phyloP scores from a whole-genome alignment of 495 filamentous ascomycete species.

The Pyronema omphalodes region DNA sequence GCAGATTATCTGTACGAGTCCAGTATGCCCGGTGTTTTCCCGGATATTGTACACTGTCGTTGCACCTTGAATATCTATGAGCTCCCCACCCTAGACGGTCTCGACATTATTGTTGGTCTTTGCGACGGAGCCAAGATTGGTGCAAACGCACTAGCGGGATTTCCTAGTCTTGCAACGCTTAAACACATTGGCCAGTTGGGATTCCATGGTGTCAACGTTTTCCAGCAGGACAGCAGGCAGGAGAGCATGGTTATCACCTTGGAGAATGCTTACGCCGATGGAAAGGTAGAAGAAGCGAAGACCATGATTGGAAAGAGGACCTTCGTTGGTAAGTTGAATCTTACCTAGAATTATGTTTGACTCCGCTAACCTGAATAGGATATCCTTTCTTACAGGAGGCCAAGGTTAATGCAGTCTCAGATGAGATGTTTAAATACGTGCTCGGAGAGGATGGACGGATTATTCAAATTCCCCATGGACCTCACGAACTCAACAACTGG shows the following conservation, averaged over 20 bases:
- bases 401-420: conserved; percentile 69
- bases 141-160: conserved; percentile 65
- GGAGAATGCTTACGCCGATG: conserved; percentile 45
- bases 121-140: conserved; percentile 78
- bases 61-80: conserved; percentile 95
- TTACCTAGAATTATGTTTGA: background rate
- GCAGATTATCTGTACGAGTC: conserved; percentile 66
- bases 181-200: conserved; percentile 60
- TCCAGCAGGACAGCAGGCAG: conserved; percentile 89
- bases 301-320: conserved; percentile 65
- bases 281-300: conserved; percentile 53
- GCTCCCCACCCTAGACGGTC: conserved; percentile 73
- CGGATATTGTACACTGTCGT: conserved; percentile 66
- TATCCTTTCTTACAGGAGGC: conserved; percentile 94
- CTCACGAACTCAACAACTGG: conserved; percentile 66
- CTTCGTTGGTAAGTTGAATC: conserved; percentile 40
- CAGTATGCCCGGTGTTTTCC: conserved; percentile 77
- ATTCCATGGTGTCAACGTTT: conserved; percentile 89
- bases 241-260: conserved; percentile 90
- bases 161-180: conserved; percentile 72
- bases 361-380: conserved; percentile 24
- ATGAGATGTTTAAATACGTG: conserved; percentile 85
- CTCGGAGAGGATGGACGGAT: conserved; percentile 40
- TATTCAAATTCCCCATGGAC: conserved; percentile 48
- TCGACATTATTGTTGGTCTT: conserved; percentile 70